Base-by-base conservation (phyloP, 2,329 filamentous ascomycete genomes). In the Dothideomycetes sp. region DNA sequence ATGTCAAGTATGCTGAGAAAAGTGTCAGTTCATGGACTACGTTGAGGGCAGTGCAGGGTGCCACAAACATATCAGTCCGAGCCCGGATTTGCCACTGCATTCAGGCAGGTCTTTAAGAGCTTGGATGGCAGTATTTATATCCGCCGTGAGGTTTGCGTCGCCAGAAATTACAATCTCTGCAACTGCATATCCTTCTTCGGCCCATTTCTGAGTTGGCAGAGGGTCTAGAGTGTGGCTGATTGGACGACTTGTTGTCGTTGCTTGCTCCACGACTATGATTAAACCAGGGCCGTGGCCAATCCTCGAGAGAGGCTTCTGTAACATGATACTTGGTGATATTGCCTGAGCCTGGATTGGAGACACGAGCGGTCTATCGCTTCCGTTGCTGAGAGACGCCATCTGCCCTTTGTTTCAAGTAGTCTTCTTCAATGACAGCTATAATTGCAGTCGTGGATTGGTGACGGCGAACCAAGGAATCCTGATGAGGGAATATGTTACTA, bases 111-210 rank as follows among this genome's bases (percentile, higher is more conserved):
- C 47, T 43, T 0, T 34, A 19, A 59, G 41, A 7, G 41, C 43
- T 1, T 47, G 41, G 9, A 59, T 37, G 14, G 55, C 52, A 4
- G 41, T 22, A 3, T 39, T 22, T 11, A 55, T 14, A 32, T 50
- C 45, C n/a, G 43, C 37, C 35, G 12, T 45, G 37, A 12, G 40
- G 36, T 47, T 35, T 14, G 45, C 36, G 16, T 47, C 7, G 5
- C 46, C 31, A 19, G 47, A 35, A 2, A 61, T 49, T 2, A 59
- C 52, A 1, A 82, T 52, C 52, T 80, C 69, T 0, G 64, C 74
- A 3, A 83, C 76, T 0, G 72, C 63, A 47, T 74, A 83, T 0
- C 79, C 77, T 53, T 84, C 80, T 52, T 84, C 79, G 0, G 78
- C 79, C 80, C 80, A 84, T 57, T 84, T 84, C 44, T 73, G 53